phyloP scores from a whole-genome alignment of 2,329 filamentous ascomycete genomes.

The Hypoxylon sp. region DNA sequence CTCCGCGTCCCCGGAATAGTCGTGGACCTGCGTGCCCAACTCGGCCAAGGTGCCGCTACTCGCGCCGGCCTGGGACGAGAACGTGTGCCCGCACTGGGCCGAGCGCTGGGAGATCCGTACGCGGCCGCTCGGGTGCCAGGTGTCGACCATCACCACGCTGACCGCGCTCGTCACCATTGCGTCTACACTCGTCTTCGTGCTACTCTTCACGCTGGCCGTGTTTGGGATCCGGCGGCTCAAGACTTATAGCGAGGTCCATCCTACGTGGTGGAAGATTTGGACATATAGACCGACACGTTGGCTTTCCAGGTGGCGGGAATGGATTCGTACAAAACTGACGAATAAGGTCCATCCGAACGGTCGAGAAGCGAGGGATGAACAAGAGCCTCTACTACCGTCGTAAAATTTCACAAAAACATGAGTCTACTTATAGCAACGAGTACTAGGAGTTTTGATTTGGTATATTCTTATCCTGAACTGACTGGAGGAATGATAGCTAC shows the following conservation, averaged over 20 bases:
- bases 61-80: slow-evolving; percentile 58
- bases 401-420: background rate
- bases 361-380: slow-evolving; percentile 11
- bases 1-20: slow-evolving; percentile 47
- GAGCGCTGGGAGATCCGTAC: slow-evolving; percentile 53
- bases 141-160: slow-evolving; percentile 50
- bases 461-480: slow-evolving; percentile 71
- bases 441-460: slow-evolving; percentile 3
- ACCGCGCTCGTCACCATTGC: slow-evolving; percentile 46
- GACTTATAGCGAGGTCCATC: slow-evolving; percentile 22
- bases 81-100: slow-evolving; percentile 61
- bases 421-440: background rate
- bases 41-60: slow-evolving; percentile 54
- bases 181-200: slow-evolving; percentile 39
- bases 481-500: slow-evolving; percentile 89
- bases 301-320: background rate
- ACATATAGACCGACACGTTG: slow-evolving; percentile 17
- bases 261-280: slow-evolving; percentile 45
- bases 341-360: background rate
- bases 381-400: slow-evolving; percentile 33
- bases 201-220: slow-evolving; percentile 33
- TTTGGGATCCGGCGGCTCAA: slow-evolving; percentile 15
- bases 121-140: slow-evolving; percentile 47
- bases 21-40: slow-evolving; percentile 64
- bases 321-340: background rate